Percentiles rank a stretch among this genome's conserved stretches.
Conservation (phyloP, 2,329 filamentous ascomycete species). For the Hymenoscyphus fraxineus region DNA sequence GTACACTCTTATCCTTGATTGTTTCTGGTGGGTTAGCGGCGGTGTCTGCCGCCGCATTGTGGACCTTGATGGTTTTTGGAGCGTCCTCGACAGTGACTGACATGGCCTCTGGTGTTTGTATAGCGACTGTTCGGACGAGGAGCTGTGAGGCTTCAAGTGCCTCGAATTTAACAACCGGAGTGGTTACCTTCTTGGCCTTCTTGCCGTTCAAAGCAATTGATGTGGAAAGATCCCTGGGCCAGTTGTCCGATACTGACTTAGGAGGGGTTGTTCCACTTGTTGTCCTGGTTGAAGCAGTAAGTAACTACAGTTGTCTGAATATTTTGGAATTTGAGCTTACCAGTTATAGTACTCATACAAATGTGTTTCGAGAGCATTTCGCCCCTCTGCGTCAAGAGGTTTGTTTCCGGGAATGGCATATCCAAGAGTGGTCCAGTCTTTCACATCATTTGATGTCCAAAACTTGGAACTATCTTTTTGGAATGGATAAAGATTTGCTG, state of each 20-base stretch:
- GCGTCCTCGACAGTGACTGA: background rate
- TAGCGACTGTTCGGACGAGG: background rate
- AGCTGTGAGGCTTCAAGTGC: background rate
- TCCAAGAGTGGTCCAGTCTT: background rate
- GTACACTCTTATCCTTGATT: background rate
- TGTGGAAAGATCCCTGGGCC: constrained; percentile 5
- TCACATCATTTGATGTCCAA: background rate
- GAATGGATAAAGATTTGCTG: background rate
- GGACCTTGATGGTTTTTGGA: background rate
- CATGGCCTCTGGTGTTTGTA: background rate
- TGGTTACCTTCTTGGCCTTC: background rate
- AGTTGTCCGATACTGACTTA: constrained; percentile 4
- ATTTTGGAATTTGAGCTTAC: background rate
- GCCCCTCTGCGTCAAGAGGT: background rate
- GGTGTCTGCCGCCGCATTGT: background rate
- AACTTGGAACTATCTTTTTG: background rate
- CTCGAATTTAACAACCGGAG: background rate
- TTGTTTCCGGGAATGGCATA: background rate
- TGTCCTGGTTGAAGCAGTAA: background rate
- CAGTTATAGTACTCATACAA: background rate
- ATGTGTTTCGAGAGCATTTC: background rate
- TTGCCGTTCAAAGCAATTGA: constrained; percentile 5
- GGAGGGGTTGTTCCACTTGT: background rate
- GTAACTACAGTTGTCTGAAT: background rate
- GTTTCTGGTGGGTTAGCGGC: background rate